phyloP scores from a whole-genome alignment of 2,329 filamentous ascomycete genomes.

The Gliomastix tumulicola region DNA sequence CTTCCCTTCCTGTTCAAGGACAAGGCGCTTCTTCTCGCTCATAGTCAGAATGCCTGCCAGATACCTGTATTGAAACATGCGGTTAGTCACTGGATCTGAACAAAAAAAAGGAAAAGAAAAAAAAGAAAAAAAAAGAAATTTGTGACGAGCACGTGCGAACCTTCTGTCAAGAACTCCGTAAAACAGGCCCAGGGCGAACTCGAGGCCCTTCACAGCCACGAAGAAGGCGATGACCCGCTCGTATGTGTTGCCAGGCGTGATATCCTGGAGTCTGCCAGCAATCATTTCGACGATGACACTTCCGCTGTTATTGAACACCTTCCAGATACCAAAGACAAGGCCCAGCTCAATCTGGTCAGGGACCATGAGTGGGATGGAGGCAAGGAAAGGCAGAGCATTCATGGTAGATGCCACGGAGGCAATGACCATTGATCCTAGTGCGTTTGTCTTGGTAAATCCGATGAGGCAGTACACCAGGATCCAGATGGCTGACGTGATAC shows the following conservation, averaged over 20 bases:
- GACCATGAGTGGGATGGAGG: constrained; percentile 14
- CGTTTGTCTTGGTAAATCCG: constrained; percentile 12
- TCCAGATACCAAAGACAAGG: constrained; percentile 17
- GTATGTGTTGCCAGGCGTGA: constrained; percentile 14
- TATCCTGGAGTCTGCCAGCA: constrained; percentile 14
- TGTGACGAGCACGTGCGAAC: no score
- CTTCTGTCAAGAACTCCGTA: constrained; percentile 10
- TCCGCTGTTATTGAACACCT: constrained; percentile 17
- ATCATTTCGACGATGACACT: constrained; percentile 18
- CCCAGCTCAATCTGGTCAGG: constrained; percentile 13
- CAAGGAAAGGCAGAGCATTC: constrained; percentile 16
- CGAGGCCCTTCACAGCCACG: constrained; percentile 14
- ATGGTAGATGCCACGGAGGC: constrained; percentile 15
- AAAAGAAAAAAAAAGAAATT: no score
- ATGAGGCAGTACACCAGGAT: constrained; percentile 15
- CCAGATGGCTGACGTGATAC: constrained; percentile 14
- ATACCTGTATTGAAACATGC: constrained; percentile 3
- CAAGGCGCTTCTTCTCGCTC: constrained; percentile 11
- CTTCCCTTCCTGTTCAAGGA: constrained; percentile 7
- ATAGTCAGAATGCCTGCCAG: constrained; percentile 9
- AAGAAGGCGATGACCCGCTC: constrained; percentile 15
- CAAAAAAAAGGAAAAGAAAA: background rate
- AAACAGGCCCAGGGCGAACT: constrained; percentile 16
- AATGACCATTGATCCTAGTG: constrained; percentile 15
- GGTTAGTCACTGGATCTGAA: background rate